Evolutionary conservation across 441 rosid species (phyloP).

Genomic region (Pelargonium exstipulatum): DNA sequence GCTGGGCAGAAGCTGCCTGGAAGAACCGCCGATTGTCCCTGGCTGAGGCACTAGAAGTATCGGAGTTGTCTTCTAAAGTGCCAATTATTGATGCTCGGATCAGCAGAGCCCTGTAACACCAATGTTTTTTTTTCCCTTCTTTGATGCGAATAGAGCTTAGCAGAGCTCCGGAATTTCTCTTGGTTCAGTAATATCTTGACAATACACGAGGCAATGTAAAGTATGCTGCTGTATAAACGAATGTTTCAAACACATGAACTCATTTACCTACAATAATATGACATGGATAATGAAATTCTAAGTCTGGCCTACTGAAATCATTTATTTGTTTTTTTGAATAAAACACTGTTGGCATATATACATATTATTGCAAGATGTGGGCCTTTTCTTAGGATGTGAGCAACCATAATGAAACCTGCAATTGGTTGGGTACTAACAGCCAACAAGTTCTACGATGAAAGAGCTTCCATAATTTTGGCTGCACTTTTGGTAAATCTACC

Average conservation of each 20-base stretch:
- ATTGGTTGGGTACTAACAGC: neutral
- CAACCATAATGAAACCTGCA: neutral
- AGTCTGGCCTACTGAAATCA: neutral
- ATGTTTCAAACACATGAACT: neutral
- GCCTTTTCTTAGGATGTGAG: too few species aligned
- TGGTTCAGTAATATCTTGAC: neutral
- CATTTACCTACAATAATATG: neutral
- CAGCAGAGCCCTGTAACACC: conserved; percentile 34
- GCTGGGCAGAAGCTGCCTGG: conserved; percentile 64
- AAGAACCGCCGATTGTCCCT: conserved; percentile 53
- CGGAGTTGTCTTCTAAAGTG: conserved; percentile 31
- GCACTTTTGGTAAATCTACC: conserved; percentile 63
- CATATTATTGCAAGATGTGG: too few species aligned
- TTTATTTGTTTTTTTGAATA: neutral
- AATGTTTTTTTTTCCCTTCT: neutral
- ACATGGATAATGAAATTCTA: neutral
- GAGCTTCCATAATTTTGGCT: conserved; percentile 82
- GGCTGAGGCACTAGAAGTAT: conserved; percentile 50
- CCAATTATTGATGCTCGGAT: conserved; percentile 56
- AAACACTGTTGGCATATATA: too few species aligned
- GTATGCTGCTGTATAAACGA: neutral
- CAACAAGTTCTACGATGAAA: conserved; percentile 68
- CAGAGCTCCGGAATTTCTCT: neutral
- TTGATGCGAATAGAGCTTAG: neutral
- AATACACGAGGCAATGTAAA: neutral